Evolutionary conservation across 73 alveolate genomes (phyloP), one percentile per base, ranked within the genome.

Genomic region (Diophrys appendiculata): DNA sequence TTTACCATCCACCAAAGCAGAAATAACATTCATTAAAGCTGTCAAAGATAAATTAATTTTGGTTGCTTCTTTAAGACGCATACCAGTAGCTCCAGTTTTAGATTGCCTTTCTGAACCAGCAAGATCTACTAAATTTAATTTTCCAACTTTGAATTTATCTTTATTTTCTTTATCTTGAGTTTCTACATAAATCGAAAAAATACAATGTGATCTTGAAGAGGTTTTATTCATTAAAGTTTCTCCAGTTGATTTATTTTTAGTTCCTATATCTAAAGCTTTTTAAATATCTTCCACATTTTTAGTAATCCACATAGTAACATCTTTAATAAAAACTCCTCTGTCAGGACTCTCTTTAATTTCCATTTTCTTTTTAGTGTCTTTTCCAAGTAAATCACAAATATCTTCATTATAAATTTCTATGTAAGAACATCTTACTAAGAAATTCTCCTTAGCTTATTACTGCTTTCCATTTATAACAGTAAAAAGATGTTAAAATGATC

Each of bases 351-450:
- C 99, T 81, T 94, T 94, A 30, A 97, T 88, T 43, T 95, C 95
- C 55, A 94, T 89, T 69, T 93, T 93, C 28, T 78, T 73, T 28
- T 83, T 81, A 22, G 79, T 89, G 70, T 87, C 92, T 27, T 79
- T 84, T 27, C 83, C 89, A 23, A 97, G 89, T 69, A 96, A 72
- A 82, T 97, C 99, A 52, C 97, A 76, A 54, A 97, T 96, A 78
- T 97, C 97, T 92, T 97, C 99, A 78, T 96, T 96, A 84, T 97
- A 97, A 64, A 97, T 96, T 77, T 97, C 99, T 24, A 92, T 72
- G 29, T 32, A 72, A 65, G 69, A 32, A 23, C 81, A 72, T 72
- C 81, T 33, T 2, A 53, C 81, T 28, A 72, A 88, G 89, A 97
- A 97, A 80, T 97, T 80, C 31, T 91, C n/a, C n/a, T n/a, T n/a